Evolutionary conservation across 2,329 filamentous ascomycete genomes (phyloP).

Genomic region (Aspergillus fumigatiaffinis): DNA sequence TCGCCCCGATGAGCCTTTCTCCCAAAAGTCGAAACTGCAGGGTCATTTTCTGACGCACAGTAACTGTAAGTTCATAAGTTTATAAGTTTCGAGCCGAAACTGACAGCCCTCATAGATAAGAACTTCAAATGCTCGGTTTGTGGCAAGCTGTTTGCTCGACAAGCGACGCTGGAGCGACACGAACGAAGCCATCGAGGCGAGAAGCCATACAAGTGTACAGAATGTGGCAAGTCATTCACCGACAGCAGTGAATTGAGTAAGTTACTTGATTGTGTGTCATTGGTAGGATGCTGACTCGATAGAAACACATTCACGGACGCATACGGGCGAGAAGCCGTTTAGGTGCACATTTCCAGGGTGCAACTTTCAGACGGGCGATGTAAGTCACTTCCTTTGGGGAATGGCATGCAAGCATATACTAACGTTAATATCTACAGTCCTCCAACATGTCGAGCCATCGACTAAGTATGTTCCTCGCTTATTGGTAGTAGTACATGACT

Average conservation of each 20-base stretch:
- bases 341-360: conserved; percentile 42
- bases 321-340: conserved; percentile 43
- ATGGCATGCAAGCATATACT: not conserved
- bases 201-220: conserved; percentile 40
- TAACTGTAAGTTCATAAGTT: conserved; percentile 31
- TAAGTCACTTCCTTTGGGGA: conserved; percentile 20
- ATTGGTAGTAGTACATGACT: not conserved
- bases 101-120: conserved; percentile 29
- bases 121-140: conserved; percentile 41
- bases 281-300: conserved; percentile 15
- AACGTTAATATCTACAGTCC: conserved; percentile 25
- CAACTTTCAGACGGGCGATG: conserved; percentile 42
- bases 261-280: conserved; percentile 3
- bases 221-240: conserved; percentile 41
- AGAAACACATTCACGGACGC: conserved; percentile 43
- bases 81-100: not conserved
- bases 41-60: conserved; percentile 44
- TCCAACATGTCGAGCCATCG: conserved; percentile 45
- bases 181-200: conserved; percentile 43
- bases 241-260: conserved; percentile 44
- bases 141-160: conserved; percentile 40
- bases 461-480: conserved; percentile 31
- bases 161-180: conserved; percentile 42
- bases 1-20: conserved; percentile 41
- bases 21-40: conserved; percentile 44